Conservation (phyloP, 768 basidiomycete genomes). For the Paxillus involutus region DNA sequence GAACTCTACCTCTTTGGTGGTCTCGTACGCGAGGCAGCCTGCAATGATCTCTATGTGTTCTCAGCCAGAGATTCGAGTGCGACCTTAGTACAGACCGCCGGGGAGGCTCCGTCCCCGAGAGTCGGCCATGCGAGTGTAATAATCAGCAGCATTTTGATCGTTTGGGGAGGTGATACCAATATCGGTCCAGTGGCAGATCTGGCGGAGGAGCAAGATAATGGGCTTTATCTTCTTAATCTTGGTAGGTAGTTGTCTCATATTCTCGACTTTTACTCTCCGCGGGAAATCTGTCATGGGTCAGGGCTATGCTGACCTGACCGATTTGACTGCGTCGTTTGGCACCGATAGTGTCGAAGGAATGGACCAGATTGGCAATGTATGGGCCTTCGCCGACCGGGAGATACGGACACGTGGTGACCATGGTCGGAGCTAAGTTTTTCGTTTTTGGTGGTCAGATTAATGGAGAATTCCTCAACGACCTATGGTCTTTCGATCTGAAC, state of each 20-base stretch:
- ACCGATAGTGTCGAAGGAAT: constrained; percentile 81
- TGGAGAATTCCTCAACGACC: constrained; percentile 89
- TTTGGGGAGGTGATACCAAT: constrained; percentile 99
- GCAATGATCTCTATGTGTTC: constrained; percentile 92
- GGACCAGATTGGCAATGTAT: constrained; percentile 85
- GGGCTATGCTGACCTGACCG: constrained; percentile 3
- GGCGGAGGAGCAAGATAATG: constrained; percentile 85
- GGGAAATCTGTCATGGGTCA: background rate
- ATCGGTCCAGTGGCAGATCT: constrained; percentile 60
- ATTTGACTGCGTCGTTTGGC: background rate
- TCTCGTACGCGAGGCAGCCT: constrained; percentile 84
- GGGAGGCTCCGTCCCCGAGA: constrained; percentile 83
- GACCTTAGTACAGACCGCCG: constrained; percentile 80
- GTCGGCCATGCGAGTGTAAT: constrained; percentile 96
- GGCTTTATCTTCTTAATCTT: constrained; percentile 89
- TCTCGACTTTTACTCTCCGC: background rate
- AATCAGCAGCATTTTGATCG: constrained; percentile 92
- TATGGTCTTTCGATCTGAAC: no score
- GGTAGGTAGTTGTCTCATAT: constrained; percentile 50
- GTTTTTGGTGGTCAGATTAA: constrained; percentile 97
- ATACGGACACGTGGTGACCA: constrained; percentile 96
- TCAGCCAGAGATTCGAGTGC: constrained; percentile 77
- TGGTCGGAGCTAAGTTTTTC: constrained; percentile 89
- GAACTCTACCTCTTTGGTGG: constrained; percentile 98
- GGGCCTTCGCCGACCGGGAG: no score